phyloP scores from a whole-genome alignment of 139 green algal genomes.

The Chlamydomonas incerta region DNA sequence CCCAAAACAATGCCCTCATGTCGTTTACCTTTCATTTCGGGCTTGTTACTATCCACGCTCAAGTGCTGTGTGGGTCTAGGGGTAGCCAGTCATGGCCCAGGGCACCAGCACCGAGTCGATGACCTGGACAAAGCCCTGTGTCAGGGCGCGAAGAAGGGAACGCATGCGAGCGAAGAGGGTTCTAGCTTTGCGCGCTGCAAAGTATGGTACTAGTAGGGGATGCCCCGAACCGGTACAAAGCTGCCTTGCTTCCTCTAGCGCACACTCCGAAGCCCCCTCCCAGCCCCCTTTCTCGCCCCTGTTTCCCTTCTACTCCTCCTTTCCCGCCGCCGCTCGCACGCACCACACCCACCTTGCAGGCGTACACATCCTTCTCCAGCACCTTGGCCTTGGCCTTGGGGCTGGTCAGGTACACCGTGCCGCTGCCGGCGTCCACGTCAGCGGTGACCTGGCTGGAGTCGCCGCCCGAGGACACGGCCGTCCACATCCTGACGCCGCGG shows the following conservation, averaged over 20 bases:
- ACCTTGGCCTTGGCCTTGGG: neutral
- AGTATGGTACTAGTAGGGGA: no score
- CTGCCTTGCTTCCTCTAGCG: no score
- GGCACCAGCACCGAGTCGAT: constrained; percentile 28
- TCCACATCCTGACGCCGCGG: neutral
- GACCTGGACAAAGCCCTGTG: constrained; percentile 33
- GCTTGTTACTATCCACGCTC: no score
- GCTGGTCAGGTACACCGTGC: neutral
- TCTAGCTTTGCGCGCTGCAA: no score
- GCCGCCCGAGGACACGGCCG: neutral
- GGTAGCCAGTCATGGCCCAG: constrained; percentile 34
- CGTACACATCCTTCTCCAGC: constrained; percentile 17
- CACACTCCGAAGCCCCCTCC: neutral
- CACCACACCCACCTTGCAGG: constrained; percentile 23
- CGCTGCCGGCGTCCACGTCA: neutral
- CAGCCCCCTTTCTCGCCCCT: neutral
- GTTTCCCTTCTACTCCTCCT: neutral
- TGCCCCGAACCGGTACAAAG: no score
- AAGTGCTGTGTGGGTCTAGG: no score
- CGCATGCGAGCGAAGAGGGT: no score
- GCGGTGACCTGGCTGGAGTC: neutral
- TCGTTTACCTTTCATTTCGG: no score
- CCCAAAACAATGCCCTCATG: no score
- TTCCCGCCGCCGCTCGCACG: neutral
- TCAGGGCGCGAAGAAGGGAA: no score